Evolutionary conservation across 768 basidiomycete genomes (phyloP), one percentile per base, ranked within the genome.

Genomic region (Lepiota brunneoincarnata): DNA sequence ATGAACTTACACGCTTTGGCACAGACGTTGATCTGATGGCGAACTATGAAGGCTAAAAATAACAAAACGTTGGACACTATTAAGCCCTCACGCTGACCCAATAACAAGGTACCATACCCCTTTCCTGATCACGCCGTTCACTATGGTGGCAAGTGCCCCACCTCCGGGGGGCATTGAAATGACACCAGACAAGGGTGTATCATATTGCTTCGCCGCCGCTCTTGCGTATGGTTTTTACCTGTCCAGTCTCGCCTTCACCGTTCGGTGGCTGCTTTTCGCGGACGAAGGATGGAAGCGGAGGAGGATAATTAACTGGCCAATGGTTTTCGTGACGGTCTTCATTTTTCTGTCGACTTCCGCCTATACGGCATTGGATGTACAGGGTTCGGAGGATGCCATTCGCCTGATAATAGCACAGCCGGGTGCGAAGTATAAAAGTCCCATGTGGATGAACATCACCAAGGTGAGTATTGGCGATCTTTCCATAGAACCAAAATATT

Each of bases 181-280:
- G 15, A n/a, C 50, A 6, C 50, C 50, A 31, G 50, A 41, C 50
- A 51, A 51, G 20, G 20, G 21, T 2, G 50, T 36, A 34, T 40
- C 50, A 11, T 41, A 15, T 20, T 40, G 12, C 7, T 51, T 51
- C n/a, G 35, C 40, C 14, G 28, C 39, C 20, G 50, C 50, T 21
- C 50, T 51, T 15, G 40, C 40, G 2, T 24, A 42, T 11, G 50
- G 50, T 15, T 5, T 51, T 15, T 51, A 51, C 40, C 12, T 51
- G 17, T n/a, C 28, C 28, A 51, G 40, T 7, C 31, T 51, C 7
- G 41, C 17, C 2, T 51, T 51, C 17, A 51, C 50, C 1, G 18
- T 51, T n/a, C 50, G 50, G 21, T 51, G 50, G 50, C n/a, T 51
- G 14, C 40, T 51, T 9, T 51, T 51, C 15, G 35, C 50, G 28